Evolutionary conservation across 2,329 filamentous ascomycete genomes (phyloP).

Genomic region (Aspergillus thermomutatus): DNA sequence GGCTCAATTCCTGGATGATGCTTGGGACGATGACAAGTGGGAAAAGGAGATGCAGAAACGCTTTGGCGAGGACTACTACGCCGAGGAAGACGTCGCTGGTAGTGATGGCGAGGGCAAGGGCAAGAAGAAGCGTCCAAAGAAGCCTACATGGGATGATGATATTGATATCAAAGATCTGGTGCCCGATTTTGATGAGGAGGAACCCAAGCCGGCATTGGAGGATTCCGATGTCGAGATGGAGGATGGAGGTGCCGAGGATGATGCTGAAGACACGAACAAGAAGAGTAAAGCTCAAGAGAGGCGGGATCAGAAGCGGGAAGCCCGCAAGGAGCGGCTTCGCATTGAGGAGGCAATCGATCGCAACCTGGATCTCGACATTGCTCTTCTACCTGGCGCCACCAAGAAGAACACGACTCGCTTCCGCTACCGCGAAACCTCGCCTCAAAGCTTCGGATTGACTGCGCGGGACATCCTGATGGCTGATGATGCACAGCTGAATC

Average conservation of each 20-base stretch:
- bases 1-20: slow-evolving; percentile 77
- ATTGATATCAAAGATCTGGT: slow-evolving; percentile 94
- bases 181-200: slow-evolving; percentile 81
- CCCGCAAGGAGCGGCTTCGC: slow-evolving; percentile 75
- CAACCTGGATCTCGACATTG: slow-evolving; percentile 70
- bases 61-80: slow-evolving; percentile 91
- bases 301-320: slow-evolving; percentile 62
- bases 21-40: slow-evolving; percentile 87
- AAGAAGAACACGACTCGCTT: slow-evolving; percentile 59
- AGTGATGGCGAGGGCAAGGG: slow-evolving; percentile 40
- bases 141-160: slow-evolving; percentile 92
- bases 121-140: slow-evolving; percentile 67
- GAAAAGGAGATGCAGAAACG: slow-evolving; percentile 82
- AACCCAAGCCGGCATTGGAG: slow-evolving; percentile 52
- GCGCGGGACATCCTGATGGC: slow-evolving; percentile 88
- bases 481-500: slow-evolving; percentile 79
- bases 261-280: slow-evolving; percentile 40
- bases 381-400: slow-evolving; percentile 54
- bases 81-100: slow-evolving; percentile 57
- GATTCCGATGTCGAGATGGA: slow-evolving; percentile 55
- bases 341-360: slow-evolving; percentile 84
- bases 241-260: slow-evolving; percentile 36
- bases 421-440: slow-evolving; percentile 92
- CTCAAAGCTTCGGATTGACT: slow-evolving; percentile 84
- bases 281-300: slow-evolving; percentile 49